Percentiles rank a stretch among this genome's conserved stretches.
Evolutionary conservation across 495 filamentous ascomycete genomes (phyloP).

Genomic region (Achaetomiella virescens): DNA sequence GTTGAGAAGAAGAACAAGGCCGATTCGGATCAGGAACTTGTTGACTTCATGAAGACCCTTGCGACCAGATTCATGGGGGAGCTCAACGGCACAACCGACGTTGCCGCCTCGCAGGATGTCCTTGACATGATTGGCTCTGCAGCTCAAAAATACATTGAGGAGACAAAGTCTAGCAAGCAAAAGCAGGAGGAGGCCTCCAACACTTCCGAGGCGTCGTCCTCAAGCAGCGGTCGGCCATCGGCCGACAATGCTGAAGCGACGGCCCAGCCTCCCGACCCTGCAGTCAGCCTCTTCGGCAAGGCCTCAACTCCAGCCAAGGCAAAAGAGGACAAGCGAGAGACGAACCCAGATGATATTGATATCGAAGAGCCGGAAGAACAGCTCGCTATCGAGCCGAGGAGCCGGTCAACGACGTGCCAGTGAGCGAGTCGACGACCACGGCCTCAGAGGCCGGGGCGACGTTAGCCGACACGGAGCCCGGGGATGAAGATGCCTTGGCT

Average conservation of each 20-base stretch:
- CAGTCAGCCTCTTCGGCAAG: constrained; percentile 17
- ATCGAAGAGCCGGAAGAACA: constrained; percentile 40
- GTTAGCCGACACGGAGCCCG: background rate
- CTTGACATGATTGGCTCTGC: constrained; percentile 41
- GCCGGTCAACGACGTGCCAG: background rate
- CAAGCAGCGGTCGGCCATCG: background rate
- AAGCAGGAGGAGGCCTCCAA: constrained; percentile 10
- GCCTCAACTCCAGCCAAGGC: constrained; percentile 6
- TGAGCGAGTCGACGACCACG: constrained; percentile 5
- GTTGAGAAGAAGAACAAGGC: constrained; percentile 23
- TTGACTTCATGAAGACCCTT: constrained; percentile 36
- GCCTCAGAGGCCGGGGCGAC: background rate
- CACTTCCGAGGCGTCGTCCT: background rate
- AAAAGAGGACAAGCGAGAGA: constrained; percentile 25
- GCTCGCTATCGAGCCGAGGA: constrained; percentile 27
- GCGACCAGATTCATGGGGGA: constrained; percentile 31
- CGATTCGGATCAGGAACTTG: constrained; percentile 33
- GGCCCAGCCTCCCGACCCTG: background rate
- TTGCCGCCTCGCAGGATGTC: constrained; percentile 28
- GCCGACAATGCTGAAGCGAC: background rate
- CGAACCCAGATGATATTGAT: constrained; percentile 43
- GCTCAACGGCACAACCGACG: constrained; percentile 26
- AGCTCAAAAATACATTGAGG: constrained; percentile 38
- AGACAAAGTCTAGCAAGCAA: constrained; percentile 18
- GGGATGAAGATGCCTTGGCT: constrained; percentile 3